A percentile compares a stretch with the other conserved stretches of the same genome.
Conservation (phyloP, 345 rosid species). For the Sapria himalayana region DNA sequence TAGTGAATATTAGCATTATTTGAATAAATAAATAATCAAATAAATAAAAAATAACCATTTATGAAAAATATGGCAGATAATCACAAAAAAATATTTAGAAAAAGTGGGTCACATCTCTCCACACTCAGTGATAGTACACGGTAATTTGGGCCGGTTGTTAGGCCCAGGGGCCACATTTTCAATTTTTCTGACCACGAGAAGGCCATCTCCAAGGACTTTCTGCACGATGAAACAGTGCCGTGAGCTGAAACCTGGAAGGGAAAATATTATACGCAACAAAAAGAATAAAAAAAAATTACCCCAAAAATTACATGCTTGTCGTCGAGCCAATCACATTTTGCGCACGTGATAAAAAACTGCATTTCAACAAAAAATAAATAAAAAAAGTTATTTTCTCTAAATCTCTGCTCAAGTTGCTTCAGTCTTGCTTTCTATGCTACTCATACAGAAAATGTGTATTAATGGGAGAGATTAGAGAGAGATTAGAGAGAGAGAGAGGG, state of each 20-base stretch:
- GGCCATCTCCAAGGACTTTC: slow-evolving; percentile 92
- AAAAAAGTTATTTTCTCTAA: too few relatives aligned
- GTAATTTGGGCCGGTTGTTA: slow-evolving; percentile 72
- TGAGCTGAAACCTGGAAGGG: neutral
- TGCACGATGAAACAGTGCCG: slow-evolving; percentile 6
- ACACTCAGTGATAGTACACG: slow-evolving; percentile 61
- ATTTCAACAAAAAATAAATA: slow-evolving; percentile 5
- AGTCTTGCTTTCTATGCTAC: too few relatives aligned
- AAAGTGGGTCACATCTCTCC: slow-evolving; percentile 51
- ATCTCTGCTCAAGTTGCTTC: too few relatives aligned
- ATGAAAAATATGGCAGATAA: neutral
- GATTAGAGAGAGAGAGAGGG: too few relatives aligned
- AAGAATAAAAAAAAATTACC: slow-evolving; percentile 25
- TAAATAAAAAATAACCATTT: too few relatives aligned
- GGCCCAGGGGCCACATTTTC: slow-evolving; percentile 94
- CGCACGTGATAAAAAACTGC: slow-evolving; percentile 91
- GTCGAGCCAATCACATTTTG: slow-evolving; percentile 98
- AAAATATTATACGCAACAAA: neutral
- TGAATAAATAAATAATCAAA: too few relatives aligned
- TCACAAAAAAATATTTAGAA: neutral
- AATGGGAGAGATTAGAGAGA: too few relatives aligned
- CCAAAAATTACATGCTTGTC: slow-evolving; percentile 93
- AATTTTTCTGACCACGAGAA: slow-evolving; percentile 62
- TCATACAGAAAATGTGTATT: too few relatives aligned
- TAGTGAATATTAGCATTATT: too few relatives aligned